These are phyloP conservation scores for Annulohypoxylon truncatum DNA, from an alignment of 2,329 filamentous ascomycete genomes.

Conservation along the genomic window DNA sequence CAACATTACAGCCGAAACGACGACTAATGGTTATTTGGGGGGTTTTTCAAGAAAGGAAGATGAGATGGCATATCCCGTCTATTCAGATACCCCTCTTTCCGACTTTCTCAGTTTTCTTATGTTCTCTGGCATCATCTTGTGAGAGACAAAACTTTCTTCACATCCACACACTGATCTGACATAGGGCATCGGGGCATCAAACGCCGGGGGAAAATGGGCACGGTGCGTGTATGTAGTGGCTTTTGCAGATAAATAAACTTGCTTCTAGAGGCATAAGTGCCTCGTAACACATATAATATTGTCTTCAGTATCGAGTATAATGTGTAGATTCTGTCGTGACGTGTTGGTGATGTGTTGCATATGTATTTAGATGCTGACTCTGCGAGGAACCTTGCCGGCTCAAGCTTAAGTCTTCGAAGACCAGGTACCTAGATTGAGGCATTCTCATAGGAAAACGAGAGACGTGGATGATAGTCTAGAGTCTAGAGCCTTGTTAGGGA, in stretches of 20 bases:
- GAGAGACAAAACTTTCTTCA: constrained; percentile 9
- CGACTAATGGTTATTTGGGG: neutral
- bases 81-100: neutral
- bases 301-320: neutral
- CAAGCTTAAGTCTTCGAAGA: too few species aligned
- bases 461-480: too few species aligned
- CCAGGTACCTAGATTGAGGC: too few species aligned
- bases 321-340: neutral
- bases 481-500: too few species aligned
- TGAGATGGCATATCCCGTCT: constrained; percentile 1
- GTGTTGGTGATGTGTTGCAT: too few species aligned
- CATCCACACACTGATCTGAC: constrained; percentile 32
- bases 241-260: constrained; percentile 52
- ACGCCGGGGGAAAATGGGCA: neutral
- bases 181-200: neutral
- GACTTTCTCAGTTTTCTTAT: constrained; percentile 1
- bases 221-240: constrained; percentile 49
- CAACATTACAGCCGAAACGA: neutral
- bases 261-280: constrained; percentile 52
- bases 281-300: constrained; percentile 37
- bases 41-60: constrained; percentile 1
- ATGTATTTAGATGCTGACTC: too few species aligned
- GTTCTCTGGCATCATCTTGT: constrained; percentile 19
- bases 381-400: too few species aligned
- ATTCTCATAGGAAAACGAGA: too few species aligned